phyloP scores from a whole-genome alignment of 176 grass and related monocot species.

The Juncus effusus region DNA sequence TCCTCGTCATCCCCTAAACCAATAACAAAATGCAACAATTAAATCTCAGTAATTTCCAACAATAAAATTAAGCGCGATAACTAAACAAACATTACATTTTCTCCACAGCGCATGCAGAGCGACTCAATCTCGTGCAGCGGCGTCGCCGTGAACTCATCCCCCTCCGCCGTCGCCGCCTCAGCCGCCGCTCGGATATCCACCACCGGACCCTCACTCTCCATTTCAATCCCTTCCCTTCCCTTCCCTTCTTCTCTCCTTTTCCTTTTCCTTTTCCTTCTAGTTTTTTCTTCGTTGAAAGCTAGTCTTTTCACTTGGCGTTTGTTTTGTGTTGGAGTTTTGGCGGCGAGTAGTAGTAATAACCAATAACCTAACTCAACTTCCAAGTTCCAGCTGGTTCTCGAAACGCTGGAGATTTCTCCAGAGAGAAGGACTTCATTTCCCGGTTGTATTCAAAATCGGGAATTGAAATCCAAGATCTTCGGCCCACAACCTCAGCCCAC shows the following conservation, averaged over 20 bases:
- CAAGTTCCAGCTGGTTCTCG: too few relatives aligned
- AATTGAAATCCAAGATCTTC: too few relatives aligned
- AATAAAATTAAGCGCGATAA: neutral
- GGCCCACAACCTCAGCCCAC: too few relatives aligned
- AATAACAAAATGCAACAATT: neutral
- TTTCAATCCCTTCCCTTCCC: neutral
- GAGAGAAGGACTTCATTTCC: too few relatives aligned
- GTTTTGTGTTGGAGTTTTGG: too few relatives aligned
- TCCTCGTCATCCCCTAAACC: conserved; percentile 61
- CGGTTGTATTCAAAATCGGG: too few relatives aligned
- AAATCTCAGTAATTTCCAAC: neutral
- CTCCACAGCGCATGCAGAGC: conserved; percentile 89
- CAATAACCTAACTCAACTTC: too few relatives aligned
- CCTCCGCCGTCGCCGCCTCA: conserved; percentile 40
- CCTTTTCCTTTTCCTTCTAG: too few relatives aligned
- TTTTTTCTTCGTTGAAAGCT: neutral
- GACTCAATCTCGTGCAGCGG: conserved; percentile 82
- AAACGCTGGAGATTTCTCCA: too few relatives aligned
- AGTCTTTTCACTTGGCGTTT: too few relatives aligned
- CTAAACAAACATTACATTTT: conserved; percentile 48
- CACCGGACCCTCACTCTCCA: conserved; percentile 27
- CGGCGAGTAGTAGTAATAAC: too few relatives aligned
- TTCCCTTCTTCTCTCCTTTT: too few relatives aligned
- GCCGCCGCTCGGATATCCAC: conserved; percentile 60
- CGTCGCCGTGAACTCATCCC: conserved; percentile 38